Base-by-base conservation (phyloP, 2,329 filamentous ascomycete species). In the Talaromyces sp. region DNA sequence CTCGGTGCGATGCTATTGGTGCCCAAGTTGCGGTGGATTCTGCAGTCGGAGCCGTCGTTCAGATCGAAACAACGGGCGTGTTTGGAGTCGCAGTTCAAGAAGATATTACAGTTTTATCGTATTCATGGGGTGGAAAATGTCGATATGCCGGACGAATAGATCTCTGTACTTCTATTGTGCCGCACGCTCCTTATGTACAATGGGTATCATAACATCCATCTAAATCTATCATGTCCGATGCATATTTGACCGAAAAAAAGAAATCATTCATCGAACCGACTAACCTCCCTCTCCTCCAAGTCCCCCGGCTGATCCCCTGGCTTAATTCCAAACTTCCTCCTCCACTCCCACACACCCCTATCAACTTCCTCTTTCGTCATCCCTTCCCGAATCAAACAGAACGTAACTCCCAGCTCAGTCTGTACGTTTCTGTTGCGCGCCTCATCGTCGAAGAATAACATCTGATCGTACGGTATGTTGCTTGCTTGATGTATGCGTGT, bases 381-480 rank as follows among this genome's bases (percentile, higher is more conserved):
- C 0, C 92, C 92, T 70, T 96, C 87, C 57, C 83, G 77, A 0
- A 97, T 87, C 52, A 97, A 75, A 69, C 85, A 85, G 84, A 97
- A 96, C 0, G 88, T 89, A 2, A 96, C 88, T 0, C 92, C 92
- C 52, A 97, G 67, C 46, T 81, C 77, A 1, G 70, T 75, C 73
- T 88, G 84, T 0, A 96, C 93, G 69, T 97, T 91, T 59, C 84
- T 80, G 69, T 97, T 97, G 61, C 93, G 78, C 54, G 81, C 80
- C 81, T 97, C 93, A 66, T 97, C 93, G 66, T 97, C 93, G 64
- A 97, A 97, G 73, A 97, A 97, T 35, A 97, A 72, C 87, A 97
- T 96, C 50, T 97, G 90, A 63, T 88, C 82, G 67, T 84, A 96
- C 5, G 78, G 76, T 2, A 97, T 73, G 1, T 85, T 85, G 13